A percentile compares a stretch with the other conserved stretches of the same genome.
Evolutionary conservation across 2,329 filamentous ascomycete genomes (phyloP).

Genomic region (Lachnellula hyalina): DNA sequence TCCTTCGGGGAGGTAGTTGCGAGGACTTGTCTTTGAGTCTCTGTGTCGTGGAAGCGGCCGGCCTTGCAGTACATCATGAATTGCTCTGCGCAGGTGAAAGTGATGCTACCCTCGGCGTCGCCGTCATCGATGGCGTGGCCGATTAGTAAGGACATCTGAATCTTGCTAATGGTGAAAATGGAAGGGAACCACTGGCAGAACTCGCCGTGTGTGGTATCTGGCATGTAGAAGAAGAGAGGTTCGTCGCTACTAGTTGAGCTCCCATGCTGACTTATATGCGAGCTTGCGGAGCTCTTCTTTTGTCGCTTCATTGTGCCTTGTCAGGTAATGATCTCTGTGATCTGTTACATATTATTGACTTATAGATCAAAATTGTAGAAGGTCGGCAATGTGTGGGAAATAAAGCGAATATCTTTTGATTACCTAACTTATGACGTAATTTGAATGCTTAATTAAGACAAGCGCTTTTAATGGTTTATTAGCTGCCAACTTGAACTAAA

Average conservation of each 20-base stretch:
- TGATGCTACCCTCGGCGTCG: constrained; percentile 17
- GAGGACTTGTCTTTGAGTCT: constrained; percentile 24
- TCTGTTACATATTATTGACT: constrained; percentile 3
- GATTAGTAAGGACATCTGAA: constrained; percentile 28
- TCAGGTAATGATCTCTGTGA: constrained; percentile 4
- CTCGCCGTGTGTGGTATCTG: constrained; percentile 30
- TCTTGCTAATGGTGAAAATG: constrained; percentile 28
- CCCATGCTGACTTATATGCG: neutral
- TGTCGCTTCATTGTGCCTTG: constrained; percentile 4
- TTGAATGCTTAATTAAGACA: too few species aligned
- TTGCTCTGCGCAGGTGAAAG: constrained; percentile 35
- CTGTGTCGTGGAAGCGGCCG: constrained; percentile 31
- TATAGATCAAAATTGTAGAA: neutral
- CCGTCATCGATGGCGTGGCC: constrained; percentile 16
- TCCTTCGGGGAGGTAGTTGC: constrained; percentile 26
- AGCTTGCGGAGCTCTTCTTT: constrained; percentile 1
- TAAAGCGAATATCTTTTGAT: too few species aligned
- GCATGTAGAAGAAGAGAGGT: constrained; percentile 31
- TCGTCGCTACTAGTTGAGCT: neutral
- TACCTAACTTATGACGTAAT: too few species aligned
- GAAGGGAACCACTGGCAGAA: constrained; percentile 35
- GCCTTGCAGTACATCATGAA: constrained; percentile 42
- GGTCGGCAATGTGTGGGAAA: too few species aligned
- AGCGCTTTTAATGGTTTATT: too few species aligned
- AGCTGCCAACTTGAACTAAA: too few species aligned